Base-by-base conservation (phyloP, 2,329 filamentous ascomycete genomes). In the Fusarium sp. region DNA sequence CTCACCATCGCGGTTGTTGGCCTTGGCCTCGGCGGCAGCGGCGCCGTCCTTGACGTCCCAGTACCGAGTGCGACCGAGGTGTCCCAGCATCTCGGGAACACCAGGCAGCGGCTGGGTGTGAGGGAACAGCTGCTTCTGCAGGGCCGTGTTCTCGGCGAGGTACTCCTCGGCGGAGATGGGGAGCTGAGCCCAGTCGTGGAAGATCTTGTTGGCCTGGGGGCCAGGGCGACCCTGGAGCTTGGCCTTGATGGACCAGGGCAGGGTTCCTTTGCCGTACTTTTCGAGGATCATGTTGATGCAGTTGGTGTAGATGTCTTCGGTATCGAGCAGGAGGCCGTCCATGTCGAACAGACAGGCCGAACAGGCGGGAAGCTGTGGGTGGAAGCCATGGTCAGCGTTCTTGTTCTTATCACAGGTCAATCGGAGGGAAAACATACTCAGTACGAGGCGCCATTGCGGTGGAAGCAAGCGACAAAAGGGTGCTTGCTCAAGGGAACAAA, bases 281-380 rank as follows among this genome's bases (percentile, higher is more conserved):
- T 88, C 87, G 43, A 99, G 92, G 41, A 98, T 89, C 27, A 91
- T 87, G 84, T 99, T 98, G 71, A 95, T 93, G 83, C 94, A 93
- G 30, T 90, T 82, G 0, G 95, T 97, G 87, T 98, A 98, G 66
- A 91, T 83, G 79, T 98, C 97, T 86, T 98, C 97, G 37, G 94
- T 95, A 84, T 98, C 92, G 81, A 99, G 93, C 23, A 99, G 90
- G 39, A 99, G 92, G 70, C 97, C 97, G 84, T 99, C 97, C 95
- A 98, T 98, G 87, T 99, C 97, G 83, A 99, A 98, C 75, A 99
- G 92, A 84, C 95, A 98, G 77, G 96, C 97, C 95, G 90, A 68
- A 98, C 88, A 56, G 93, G 91, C 23, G 94, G 93, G 83, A 95
- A 92, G 81, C 93, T 94, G 79, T 10, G 2, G 20, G 35, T 30